Evolutionary conservation across 2,329 filamentous ascomycete genomes (phyloP).

Genomic region (Teratosphaeriaceae sp.): DNA sequence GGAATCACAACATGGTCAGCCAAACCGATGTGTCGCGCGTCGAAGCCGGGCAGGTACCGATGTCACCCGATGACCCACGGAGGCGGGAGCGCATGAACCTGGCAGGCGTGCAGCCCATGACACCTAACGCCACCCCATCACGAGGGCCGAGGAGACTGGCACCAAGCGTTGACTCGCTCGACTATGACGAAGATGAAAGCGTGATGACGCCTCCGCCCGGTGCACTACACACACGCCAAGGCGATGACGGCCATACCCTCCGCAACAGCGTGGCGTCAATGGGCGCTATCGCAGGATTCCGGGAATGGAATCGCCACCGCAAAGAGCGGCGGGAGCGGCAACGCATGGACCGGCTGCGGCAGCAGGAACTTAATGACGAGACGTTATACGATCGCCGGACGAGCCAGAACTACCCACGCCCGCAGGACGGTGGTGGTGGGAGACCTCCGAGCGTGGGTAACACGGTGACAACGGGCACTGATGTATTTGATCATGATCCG

Average conservation of each 20-base stretch:
- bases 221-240: slow-evolving; percentile 3
- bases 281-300: slow-evolving; percentile 25
- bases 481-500: slow-evolving; percentile 28
- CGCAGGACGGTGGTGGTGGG: slow-evolving; percentile 18
- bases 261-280: slow-evolving; percentile 43
- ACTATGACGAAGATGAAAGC: slow-evolving; percentile 30
- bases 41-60: slow-evolving; percentile 49
- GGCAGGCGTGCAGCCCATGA: slow-evolving; percentile 19
- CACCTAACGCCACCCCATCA: slow-evolving; percentile 33
- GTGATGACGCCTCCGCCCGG: background rate
- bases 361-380: slow-evolving; percentile 40
- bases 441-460: slow-evolving; percentile 25
- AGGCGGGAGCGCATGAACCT: slow-evolving; percentile 9
- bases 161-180: slow-evolving; percentile 31
- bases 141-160: slow-evolving; percentile 33
- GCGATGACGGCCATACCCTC: slow-evolving; percentile 28
- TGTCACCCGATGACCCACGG: slow-evolving; percentile 32
- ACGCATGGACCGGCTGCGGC: slow-evolving; percentile 50
- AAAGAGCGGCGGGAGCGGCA: slow-evolving; percentile 54
- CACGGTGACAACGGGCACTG: slow-evolving; percentile 24
- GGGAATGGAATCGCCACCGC: slow-evolving; percentile 42
- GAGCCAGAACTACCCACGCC: slow-evolving; percentile 22
- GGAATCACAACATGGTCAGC: slow-evolving; percentile 38
- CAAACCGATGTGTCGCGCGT: slow-evolving; percentile 42
- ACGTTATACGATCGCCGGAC: slow-evolving; percentile 26